Conservation (phyloP, 345 rosid species). For the Boechera divaricarpa region DNA sequence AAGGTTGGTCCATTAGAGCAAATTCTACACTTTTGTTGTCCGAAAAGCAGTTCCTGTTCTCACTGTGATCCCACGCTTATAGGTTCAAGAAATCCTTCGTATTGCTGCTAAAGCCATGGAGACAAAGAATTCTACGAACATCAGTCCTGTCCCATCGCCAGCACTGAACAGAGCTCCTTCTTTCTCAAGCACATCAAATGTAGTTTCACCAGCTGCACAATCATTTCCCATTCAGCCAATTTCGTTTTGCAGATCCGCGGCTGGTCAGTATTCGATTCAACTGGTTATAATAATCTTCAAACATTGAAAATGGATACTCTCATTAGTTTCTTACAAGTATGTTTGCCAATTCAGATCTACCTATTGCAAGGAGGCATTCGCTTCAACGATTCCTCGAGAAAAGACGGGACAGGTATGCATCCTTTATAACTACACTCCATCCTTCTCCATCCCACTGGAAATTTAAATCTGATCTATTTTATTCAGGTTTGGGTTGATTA, state of each 20-base stretch:
- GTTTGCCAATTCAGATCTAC: conserved; percentile 60
- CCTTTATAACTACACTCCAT: conserved; percentile 2
- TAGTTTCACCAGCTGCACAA: conserved; percentile 62
- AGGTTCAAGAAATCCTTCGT: conserved; percentile 77
- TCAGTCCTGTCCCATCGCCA: conserved; percentile 55
- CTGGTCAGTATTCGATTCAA: conserved; percentile 55
- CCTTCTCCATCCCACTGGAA: not conserved
- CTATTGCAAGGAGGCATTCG: conserved; percentile 87
- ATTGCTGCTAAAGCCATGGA: conserved; percentile 61
- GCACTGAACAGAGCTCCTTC: conserved; percentile 82
- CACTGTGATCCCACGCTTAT: conserved; percentile 16
- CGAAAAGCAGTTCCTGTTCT: not conserved
- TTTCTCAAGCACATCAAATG: conserved; percentile 67
- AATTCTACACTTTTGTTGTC: not conserved
- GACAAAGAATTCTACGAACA: conserved; percentile 49
- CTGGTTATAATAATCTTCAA: conserved; percentile 14
- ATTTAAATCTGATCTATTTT: not conserved
- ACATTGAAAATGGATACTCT: conserved; percentile 16
- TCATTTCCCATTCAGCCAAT: conserved; percentile 53
- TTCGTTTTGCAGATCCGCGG: conserved; percentile 73
- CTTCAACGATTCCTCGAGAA: conserved; percentile 93
- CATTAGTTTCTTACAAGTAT: conserved; percentile 22
- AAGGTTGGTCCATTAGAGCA: conserved; percentile 54
- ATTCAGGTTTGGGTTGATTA: not conserved
- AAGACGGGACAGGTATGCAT: conserved; percentile 79